Conservation (phyloP, 805 yeast species). For the Spathaspora boniae region DNA sequence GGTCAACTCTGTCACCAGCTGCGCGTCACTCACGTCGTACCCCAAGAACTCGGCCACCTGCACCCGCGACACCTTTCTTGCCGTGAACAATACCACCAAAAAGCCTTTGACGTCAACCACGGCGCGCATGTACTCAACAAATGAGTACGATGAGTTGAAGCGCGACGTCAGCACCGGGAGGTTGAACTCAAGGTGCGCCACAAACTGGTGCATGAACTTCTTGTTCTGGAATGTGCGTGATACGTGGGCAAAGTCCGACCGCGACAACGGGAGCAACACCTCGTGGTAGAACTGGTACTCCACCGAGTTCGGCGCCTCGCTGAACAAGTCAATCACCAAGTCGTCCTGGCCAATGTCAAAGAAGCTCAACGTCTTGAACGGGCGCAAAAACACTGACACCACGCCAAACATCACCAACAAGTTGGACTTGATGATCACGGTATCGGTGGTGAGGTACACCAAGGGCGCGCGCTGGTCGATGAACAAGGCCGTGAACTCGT, state of each 20-base stretch:
- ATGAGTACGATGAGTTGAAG: constrained; percentile 9
- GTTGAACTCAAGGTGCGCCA: constrained; percentile 15
- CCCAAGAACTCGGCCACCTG: constrained; percentile 28
- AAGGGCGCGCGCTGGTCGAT: not conserved
- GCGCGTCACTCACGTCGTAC: constrained; percentile 8
- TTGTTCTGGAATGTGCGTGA: constrained; percentile 9
- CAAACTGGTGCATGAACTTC: constrained; percentile 9
- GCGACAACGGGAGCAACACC: constrained; percentile 19
- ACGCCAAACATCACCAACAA: constrained; percentile 22
- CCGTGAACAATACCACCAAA: constrained; percentile 24
- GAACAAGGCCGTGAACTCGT: constrained; percentile 18
- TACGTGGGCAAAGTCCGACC: constrained; percentile 17
- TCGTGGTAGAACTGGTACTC: constrained; percentile 16
- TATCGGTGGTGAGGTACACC: not conserved
- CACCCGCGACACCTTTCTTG: constrained; percentile 19
- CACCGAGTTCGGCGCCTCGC: constrained; percentile 12
- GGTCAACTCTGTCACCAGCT: constrained; percentile 10
- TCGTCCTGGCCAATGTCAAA: constrained; percentile 17
- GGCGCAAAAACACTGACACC: constrained; percentile 23
- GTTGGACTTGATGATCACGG: constrained; percentile 14
- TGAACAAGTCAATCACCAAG: constrained; percentile 16
- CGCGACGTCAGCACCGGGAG: constrained; percentile 12
- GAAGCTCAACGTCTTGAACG: constrained; percentile 26
- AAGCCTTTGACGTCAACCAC: constrained; percentile 31
- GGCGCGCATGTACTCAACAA: constrained; percentile 19